A percentile compares a stretch with the other conserved stretches of the same genome.
phyloP scores from a whole-genome alignment of 257 asterid genomes.

The Lithospermum erythrorhizon region DNA sequence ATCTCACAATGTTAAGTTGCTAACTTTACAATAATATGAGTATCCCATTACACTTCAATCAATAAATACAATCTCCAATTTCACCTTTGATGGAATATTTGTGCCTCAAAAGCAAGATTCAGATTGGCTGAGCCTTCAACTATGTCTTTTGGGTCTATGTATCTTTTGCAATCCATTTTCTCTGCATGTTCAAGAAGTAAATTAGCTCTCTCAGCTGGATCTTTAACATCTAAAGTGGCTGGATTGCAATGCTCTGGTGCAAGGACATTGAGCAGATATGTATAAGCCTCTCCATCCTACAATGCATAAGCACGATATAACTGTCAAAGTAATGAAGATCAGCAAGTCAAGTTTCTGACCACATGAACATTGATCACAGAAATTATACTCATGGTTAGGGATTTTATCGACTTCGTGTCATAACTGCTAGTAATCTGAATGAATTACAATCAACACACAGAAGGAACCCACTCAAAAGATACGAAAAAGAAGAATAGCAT shows the following conservation, averaged over 20 bases:
- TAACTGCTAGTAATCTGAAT: too few species aligned
- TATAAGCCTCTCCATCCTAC: slow-evolving; percentile 98
- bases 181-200: slow-evolving; percentile 96
- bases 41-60: not conserved
- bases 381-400: too few species aligned
- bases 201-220: slow-evolving; percentile 79
- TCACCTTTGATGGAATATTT: slow-evolving; percentile 93
- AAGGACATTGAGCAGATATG: slow-evolving; percentile 91
- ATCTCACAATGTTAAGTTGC: not conserved
- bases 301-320: slow-evolving; percentile 12
- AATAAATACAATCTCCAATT: slow-evolving; percentile 2
- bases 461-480: too few species aligned
- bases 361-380: not conserved
- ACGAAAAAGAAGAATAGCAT: too few species aligned
- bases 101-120: slow-evolving; percentile 96
- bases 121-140: slow-evolving; percentile 79
- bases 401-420: too few species aligned
- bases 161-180: slow-evolving; percentile 94
- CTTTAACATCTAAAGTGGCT: slow-evolving; percentile 65
- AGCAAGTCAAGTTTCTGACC: not conserved
- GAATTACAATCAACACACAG: too few species aligned
- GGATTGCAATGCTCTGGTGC: slow-evolving; percentile 93
- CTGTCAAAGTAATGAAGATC: not conserved
- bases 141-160: slow-evolving; percentile 76
- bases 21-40: not conserved